These are phyloP conservation scores for Termitomyces sp. DNA, from an alignment of 768 basidiomycete genomes.

Conservation along the genomic window DNA sequence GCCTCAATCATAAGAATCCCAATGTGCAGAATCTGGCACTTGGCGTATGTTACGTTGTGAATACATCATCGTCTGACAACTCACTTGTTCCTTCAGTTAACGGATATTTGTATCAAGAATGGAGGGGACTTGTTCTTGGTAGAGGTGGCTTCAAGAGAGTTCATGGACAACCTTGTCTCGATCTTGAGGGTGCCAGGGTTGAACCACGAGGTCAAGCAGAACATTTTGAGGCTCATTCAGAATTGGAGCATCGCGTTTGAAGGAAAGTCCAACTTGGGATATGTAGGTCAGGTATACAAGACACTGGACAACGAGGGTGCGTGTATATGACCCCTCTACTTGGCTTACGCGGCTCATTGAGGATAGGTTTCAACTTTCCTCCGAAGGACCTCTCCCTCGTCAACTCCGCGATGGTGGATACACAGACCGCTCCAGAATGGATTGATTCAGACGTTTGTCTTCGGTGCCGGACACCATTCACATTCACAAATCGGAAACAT, in stretches of 20 bases:
- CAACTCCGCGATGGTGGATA: slow-evolving; percentile 85
- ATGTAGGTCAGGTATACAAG: slow-evolving; percentile 80
- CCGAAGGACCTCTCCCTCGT: slow-evolving; percentile 68
- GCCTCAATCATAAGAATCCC: slow-evolving; percentile 91
- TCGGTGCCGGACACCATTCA: slow-evolving; percentile 86
- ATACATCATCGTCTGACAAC: background rate
- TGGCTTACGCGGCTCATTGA: slow-evolving; percentile 3
- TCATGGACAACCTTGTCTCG: slow-evolving; percentile 90
- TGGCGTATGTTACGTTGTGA: slow-evolving; percentile 51
- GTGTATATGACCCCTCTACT: slow-evolving; percentile 11
- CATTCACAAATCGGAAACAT: slow-evolving; percentile 95
- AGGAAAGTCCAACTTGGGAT: slow-evolving; percentile 67
- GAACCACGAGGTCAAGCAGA: slow-evolving; percentile 80
- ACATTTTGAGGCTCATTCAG: slow-evolving; percentile 78
- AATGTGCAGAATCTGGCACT: slow-evolving; percentile 92
- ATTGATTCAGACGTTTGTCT: slow-evolving; percentile 94
- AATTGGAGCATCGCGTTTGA: slow-evolving; percentile 93
- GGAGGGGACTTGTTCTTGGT: slow-evolving; percentile 88
- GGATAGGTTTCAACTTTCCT: slow-evolving; percentile 77
- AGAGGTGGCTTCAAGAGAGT: slow-evolving; percentile 86
- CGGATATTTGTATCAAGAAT: slow-evolving; percentile 94
- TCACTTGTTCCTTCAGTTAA: slow-evolving; percentile 46
- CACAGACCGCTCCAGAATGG: slow-evolving; percentile 93
- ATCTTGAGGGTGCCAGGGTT: slow-evolving; percentile 76
- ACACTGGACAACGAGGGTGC: slow-evolving; percentile 71